Conservation (phyloP, 2,329 filamentous ascomycete genomes). For the Trichophyton schoenleinii region DNA sequence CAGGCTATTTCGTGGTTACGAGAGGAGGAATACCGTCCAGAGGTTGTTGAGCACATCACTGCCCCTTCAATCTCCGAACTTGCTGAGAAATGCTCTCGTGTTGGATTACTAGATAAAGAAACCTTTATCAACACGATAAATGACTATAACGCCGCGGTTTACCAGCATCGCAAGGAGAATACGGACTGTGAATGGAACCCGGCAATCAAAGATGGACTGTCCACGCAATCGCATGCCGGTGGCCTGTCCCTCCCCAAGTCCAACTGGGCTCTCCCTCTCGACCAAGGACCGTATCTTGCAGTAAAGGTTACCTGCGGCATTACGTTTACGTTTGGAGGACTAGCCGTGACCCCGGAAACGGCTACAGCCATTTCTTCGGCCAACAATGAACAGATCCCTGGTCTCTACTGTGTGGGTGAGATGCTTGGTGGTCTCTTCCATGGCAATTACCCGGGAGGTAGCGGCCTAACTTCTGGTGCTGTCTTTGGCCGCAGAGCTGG, state of each 20-base stretch:
- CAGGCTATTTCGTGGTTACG: constrained; percentile 42
- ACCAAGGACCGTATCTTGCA: constrained; percentile 47
- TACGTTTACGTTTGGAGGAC: constrained; percentile 56
- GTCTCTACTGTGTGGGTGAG: constrained; percentile 51
- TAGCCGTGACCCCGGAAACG: constrained; percentile 44
- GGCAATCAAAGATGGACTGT: constrained; percentile 48
- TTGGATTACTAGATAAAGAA: constrained; percentile 37
- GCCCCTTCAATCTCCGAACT: constrained; percentile 44
- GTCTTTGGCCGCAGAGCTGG: constrained; percentile 41
- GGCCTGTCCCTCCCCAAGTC: constrained; percentile 44
- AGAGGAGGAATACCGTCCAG: constrained; percentile 49
- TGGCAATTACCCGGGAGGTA: constrained; percentile 51
- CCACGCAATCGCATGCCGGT: constrained; percentile 41
- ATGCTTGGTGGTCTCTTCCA: constrained; percentile 55
- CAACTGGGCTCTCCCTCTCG: constrained; percentile 53
- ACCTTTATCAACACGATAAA: constrained; percentile 42
- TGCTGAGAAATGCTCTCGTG: constrained; percentile 36
- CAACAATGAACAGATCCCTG: constrained; percentile 38
- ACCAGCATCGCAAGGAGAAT: constrained; percentile 35
- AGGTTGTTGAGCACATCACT: constrained; percentile 42
- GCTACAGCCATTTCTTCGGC: constrained; percentile 39
- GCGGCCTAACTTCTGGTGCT: constrained; percentile 47
- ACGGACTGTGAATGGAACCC: constrained; percentile 43
- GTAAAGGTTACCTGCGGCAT: constrained; percentile 54
- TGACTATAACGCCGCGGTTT: constrained; percentile 48